Percentiles rank a stretch among this genome's conserved stretches.
These are phyloP conservation scores for Alternaria sp. DNA, from an alignment of 2,329 filamentous ascomycete genomes.

Conservation along the genomic window DNA sequence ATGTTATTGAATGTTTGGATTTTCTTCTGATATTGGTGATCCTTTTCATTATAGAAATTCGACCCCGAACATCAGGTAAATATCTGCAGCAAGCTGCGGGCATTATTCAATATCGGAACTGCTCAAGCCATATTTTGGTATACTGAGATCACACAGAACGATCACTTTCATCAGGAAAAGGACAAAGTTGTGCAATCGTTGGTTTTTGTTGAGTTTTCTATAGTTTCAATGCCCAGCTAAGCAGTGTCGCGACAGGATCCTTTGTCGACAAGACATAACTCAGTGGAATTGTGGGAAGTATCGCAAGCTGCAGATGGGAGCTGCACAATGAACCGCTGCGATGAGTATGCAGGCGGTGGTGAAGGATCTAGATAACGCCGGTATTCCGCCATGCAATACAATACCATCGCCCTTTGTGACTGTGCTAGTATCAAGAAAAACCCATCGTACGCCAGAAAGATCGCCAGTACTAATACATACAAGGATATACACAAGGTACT, in stretches of 20 bases:
- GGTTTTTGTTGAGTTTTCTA: not conserved
- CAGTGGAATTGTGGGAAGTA: not conserved
- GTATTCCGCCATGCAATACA: conserved; percentile 2
- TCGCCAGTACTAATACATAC: conserved; percentile 2
- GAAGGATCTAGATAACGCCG: not conserved
- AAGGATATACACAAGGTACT: not conserved
- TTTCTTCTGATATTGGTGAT: not conserved
- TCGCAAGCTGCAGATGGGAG: not conserved
- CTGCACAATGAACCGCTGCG: not conserved
- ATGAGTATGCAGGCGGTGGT: not conserved
- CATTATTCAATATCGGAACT: not conserved
- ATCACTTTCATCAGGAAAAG: not conserved
- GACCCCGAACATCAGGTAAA: not conserved
- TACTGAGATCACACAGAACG: not conserved
- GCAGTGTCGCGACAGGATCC: not conserved
- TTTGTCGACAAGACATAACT: not conserved
- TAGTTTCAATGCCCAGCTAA: not conserved
- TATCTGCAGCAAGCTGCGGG: not conserved
- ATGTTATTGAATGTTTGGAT: not conserved
- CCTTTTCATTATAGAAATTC: not conserved
- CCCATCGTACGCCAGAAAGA: not conserved
- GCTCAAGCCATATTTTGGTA: not conserved
- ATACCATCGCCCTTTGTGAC: not conserved
- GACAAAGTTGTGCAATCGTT: not conserved
- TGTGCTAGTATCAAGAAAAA: not conserved